Evolutionary conservation across 305 asterid species (phyloP).

Genomic region (Fraxinus albicans): DNA sequence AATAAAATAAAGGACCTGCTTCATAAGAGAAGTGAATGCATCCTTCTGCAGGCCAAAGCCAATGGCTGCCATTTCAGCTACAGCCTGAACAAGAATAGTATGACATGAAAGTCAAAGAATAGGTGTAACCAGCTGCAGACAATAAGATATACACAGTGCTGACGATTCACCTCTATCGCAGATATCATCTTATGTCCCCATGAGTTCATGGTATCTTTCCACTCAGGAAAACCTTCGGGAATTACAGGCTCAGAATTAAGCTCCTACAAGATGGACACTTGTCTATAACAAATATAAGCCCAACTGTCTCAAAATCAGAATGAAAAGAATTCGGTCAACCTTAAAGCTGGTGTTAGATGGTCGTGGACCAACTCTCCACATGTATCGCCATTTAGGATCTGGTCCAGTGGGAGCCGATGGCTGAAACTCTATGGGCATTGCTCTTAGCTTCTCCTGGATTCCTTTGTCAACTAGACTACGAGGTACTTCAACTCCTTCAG

Average conservation of each 20-base stretch:
- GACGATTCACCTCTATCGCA: constrained; percentile 64
- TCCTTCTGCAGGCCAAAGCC: constrained; percentile 94
- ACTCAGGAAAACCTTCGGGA: constrained; percentile 86
- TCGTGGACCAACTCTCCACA: constrained; percentile 98
- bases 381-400: constrained; percentile 97
- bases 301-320: neutral
- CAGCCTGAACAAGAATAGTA: constrained; percentile 52
- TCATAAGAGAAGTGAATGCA: constrained; percentile 94
- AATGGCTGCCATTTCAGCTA: constrained; percentile 96
- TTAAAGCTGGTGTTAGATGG: constrained; percentile 69
- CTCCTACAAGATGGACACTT: constrained; percentile 48
- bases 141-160: constrained; percentile 9
- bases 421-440: constrained; percentile 59
- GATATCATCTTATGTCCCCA: constrained; percentile 97
- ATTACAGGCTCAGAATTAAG: constrained; percentile 93
- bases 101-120: constrained; percentile 5
- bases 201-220: constrained; percentile 88
- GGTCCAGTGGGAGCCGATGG: constrained; percentile 80
- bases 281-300: constrained; percentile 25
- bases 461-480: constrained; percentile 87
- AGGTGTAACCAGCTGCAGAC: constrained; percentile 10
- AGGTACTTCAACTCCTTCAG: constrained; percentile 98
- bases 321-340: constrained; percentile 39
- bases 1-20: constrained; percentile 53
- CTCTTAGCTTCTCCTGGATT: constrained; percentile 74